Percentiles rank a stretch among this genome's conserved stretches.
These are phyloP conservation scores for Limonium bicolor DNA, from an alignment of 148 eudicot species.

Conservation along the genomic window DNA sequence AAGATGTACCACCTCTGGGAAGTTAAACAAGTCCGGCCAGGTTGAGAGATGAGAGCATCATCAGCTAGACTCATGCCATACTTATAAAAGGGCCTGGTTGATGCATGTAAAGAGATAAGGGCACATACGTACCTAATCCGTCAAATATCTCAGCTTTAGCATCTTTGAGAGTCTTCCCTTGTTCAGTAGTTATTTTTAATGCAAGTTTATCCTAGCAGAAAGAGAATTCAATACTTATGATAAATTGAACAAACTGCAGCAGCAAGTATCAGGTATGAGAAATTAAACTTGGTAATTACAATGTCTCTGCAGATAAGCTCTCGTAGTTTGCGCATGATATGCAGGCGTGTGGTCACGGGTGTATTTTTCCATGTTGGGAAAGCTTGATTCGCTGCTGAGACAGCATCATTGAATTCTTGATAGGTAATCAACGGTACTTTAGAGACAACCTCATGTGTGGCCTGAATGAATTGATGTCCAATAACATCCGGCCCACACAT, in stretches of 20 bases:
- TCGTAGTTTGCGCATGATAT: constrained; percentile 47
- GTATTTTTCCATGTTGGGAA: constrained; percentile 48
- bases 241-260: too few relatives aligned
- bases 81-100: too few relatives aligned
- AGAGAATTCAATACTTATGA: background rate
- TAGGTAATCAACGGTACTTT: constrained; percentile 50
- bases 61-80: too few relatives aligned
- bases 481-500: background rate
- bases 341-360: constrained; percentile 36
- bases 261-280: too few relatives aligned
- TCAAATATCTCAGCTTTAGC: constrained; percentile 33
- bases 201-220: constrained; percentile 44
- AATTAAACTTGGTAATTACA: too few relatives aligned
- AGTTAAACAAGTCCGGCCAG: too few relatives aligned
- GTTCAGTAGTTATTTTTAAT: constrained; percentile 32
- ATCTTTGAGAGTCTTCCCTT: constrained; percentile 53
- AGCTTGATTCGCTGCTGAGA: constrained; percentile 55
- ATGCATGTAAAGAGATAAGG: background rate
- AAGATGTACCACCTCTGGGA: constrained; percentile 61
- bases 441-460: constrained; percentile 59
- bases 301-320: constrained; percentile 56
- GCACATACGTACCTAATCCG: constrained; percentile 15
- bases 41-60: too few relatives aligned
- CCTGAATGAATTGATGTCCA: constrained; percentile 21
- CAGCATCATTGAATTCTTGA: constrained; percentile 57